Base-by-base conservation (phyloP, 202 grass and related monocot species). In the Cymbopogon flexuosus region DNA sequence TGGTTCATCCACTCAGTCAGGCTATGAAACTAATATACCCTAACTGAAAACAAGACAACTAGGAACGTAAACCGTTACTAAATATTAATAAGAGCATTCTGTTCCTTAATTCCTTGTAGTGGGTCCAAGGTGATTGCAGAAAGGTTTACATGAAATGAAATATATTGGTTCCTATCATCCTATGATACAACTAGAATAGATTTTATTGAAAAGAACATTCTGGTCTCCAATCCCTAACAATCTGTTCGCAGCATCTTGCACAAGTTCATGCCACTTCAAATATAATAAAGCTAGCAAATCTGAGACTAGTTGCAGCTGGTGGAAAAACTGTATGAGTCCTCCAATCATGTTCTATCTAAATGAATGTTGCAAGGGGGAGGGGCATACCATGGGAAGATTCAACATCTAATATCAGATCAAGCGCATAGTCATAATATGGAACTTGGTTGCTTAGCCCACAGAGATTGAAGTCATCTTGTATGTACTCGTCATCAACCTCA, bases 391-490 rank as follows among this genome's bases (percentile, higher is more conserved):
- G 89, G 62, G 94, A 92, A 43, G 94, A 94, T 68, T 97, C 94
- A 2, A 97, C 86, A 71, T 97, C 94, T 36, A 97, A 84, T 87
- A 97, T 97, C 16, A 92, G 85, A 90, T 97, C 94, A 24, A 97
- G 91, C 74, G 91, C 94, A 81, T 94, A 97, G 84, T 97, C 94
- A 16, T 92, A 97, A 67, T 97, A 94, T 37, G 91, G 94, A 68
- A 97, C 94, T 93, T 97, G 94, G 79, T 78, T 90, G 85, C 87
- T 97, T 73, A 97, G 89, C 78, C 94, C 94, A 85, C 94, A 97
- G 64, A 97, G 91, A 71, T 97, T 97, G 85, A 97, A 97, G 65
- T 97, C 94, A 68, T 97, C 94, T 74, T 97, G 94, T 75, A 97
- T 97, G 72, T 97, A 97, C 21, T 97, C 94, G 16, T 97, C 94